Evolutionary conservation across 768 basidiomycete genomes (phyloP), one percentile per base, ranked within the genome.

Genomic region (Galerina sulciceps): DNA sequence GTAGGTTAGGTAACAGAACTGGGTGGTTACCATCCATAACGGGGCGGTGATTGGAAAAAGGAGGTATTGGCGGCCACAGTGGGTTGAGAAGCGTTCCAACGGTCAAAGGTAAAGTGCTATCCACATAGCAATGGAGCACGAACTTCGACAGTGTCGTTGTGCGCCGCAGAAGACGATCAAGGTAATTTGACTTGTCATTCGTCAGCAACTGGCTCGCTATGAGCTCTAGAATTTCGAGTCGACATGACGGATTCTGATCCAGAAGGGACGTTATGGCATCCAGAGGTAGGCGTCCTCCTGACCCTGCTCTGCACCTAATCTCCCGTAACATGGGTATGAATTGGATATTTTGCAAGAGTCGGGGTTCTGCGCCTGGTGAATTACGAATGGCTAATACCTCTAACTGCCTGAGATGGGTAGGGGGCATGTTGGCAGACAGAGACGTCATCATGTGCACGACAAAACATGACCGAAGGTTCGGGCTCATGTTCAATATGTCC

Each of bases 391-490:
- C 8, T 5, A 31, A 31, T 31, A 8, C 4, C 8, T 31, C 26
- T 31, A 31, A 31, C 0, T 31, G 26, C 26, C 2, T 31, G 26
- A 31, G 26, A 31, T 31, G 26, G 8, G 8, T 31, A 31, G 5
- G 26, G 26, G 26, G 26, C 26, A 31, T 8, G 26, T 4, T 31
- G 26, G 26, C 26, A 31, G 26, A 31, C 5, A 31, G 8, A 1
- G 26, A 31, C 26, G 5, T 31, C 22, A 6, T 40, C 38, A 48
- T 43, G 20, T 55, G 41, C 14, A 34, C 41, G 14, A 59, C 17
- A n/a, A 54, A 26, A 42, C 53, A 47, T 15, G 47, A n/a, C 17
- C 13, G n/a, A 11, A 59, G 26, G 20, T 55, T 59, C 6, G 58
- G 58, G 3, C 41, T 20, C 11, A 35, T 31, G 22, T 41, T 23